Evolutionary conservation across 2,329 filamentous ascomycete genomes (phyloP), one percentile per base, ranked within the genome.

Genomic region (Colletotrichum camelliae): DNA sequence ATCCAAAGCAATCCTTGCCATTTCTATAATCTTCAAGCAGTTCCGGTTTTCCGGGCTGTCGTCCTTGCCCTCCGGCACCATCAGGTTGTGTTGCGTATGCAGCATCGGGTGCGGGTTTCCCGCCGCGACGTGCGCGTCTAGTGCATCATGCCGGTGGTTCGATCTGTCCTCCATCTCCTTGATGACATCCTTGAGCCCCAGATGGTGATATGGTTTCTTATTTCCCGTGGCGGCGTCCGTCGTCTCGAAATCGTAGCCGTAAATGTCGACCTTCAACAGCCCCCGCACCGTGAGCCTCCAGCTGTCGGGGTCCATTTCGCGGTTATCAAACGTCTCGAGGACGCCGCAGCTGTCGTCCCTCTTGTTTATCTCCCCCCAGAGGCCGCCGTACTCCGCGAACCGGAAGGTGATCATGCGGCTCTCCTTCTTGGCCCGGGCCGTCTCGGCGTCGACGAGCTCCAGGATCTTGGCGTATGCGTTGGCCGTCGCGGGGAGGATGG

Each of bases 401-500:
- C 83, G 82, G 77, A 92, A 90, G 64, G 81, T 80, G 9, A 91
- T 80, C 7, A 82, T 84, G 18, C 86, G 83, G 3, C 83, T 82
- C 39, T 87, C 85, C 6, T 81, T 80, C 57, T 84, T 84, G 13
- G 90, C 91, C 1, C 79, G 80, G 2, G 84, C 83, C 0, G 87
- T 83, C 78, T 91, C 89, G n/a, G 80, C 80, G 77, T 93, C 91
- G 9, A 93, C 85, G 83, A 91, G 86, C 65, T 83, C 82, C 15
- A 93, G 84, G 62, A 93, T 89, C 33, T 82, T 84, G 70, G 86
- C 86, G 84, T 93, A 93, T 9, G 89, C 89, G 80, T 91, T 89
- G 69, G 88, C 90, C 60, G 91, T 87, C 10, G 89, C 89, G 2
- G 91, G 90, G 5, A 93, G 83, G 35, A 93, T 86, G 3, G 90